Conservation (phyloP, 345 rosid genomes). For the Geranium brycei region DNA sequence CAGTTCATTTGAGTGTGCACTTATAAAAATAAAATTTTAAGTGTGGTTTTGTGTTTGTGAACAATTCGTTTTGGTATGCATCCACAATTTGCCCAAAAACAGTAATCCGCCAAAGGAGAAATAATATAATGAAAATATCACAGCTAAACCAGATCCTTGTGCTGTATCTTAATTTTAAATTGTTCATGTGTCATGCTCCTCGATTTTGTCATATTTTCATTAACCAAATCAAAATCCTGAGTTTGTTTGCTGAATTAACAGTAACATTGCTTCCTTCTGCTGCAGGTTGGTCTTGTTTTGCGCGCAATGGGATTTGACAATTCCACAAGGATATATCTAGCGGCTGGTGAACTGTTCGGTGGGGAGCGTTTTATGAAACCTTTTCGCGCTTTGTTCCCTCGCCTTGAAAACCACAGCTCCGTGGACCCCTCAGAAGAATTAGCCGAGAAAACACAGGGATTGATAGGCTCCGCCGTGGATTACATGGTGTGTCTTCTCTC, state of each 20-base stretch:
- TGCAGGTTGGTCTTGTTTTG: conserved; percentile 86
- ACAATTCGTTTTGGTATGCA: too few species aligned
- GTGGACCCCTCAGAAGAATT: conserved; percentile 71
- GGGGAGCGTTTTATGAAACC: conserved; percentile 89
- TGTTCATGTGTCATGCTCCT: neutral
- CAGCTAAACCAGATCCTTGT: too few species aligned
- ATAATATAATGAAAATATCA: too few species aligned
- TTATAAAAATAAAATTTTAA: too few species aligned
- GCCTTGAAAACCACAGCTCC: conserved; percentile 84
- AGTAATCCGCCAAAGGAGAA: too few species aligned
- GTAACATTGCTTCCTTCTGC: neutral
- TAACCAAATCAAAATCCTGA: too few species aligned
- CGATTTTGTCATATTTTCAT: too few species aligned
- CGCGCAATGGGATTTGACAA: conserved; percentile 84
- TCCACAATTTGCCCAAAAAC: too few species aligned
- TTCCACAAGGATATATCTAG: conserved; percentile 79
- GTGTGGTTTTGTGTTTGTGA: too few species aligned
- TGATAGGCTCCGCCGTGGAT: conserved; percentile 96
- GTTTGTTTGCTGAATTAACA: neutral
- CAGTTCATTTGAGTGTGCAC: too few species aligned
- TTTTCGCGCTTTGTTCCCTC: conserved; percentile 65
- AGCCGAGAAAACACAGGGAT: conserved; percentile 44
- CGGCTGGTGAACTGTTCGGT: conserved; percentile 94
- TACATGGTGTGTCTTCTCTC: conserved; percentile 98
- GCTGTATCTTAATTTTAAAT: too few species aligned